These are phyloP conservation scores for Claviceps monticola DNA, from an alignment of 2,329 filamentous ascomycete genomes.

Conservation along the genomic window DNA sequence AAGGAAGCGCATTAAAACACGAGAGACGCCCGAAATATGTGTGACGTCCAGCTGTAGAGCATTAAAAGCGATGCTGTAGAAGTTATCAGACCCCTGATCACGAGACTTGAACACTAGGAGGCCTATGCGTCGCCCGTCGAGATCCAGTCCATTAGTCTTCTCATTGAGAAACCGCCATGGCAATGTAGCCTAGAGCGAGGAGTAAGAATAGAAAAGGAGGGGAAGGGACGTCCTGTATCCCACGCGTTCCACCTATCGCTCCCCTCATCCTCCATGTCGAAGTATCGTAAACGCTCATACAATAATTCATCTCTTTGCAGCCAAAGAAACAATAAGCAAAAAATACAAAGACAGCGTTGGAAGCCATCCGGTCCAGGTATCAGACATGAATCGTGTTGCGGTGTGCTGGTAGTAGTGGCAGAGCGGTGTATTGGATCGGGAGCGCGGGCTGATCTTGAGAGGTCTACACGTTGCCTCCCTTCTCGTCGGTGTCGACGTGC, in stretches of 20 bases:
- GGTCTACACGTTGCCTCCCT: slow-evolving; percentile 57
- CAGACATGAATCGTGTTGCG: slow-evolving; percentile 10
- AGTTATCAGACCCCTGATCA: background rate
- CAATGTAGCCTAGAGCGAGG: background rate
- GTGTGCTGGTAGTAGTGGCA: background rate
- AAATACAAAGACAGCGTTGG: slow-evolving; percentile 8
- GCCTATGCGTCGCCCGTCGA: background rate
- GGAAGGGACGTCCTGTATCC: background rate
- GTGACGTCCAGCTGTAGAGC: background rate
- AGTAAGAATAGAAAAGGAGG: background rate
- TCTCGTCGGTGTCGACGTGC: slow-evolving; percentile 96
- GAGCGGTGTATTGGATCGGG: background rate
- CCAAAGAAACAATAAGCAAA: slow-evolving; percentile 7
- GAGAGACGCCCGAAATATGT: background rate
- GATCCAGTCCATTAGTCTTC: background rate
- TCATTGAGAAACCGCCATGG: background rate
- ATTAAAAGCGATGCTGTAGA: background rate
- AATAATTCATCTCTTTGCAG: slow-evolving; percentile 8
- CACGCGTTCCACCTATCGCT: background rate
- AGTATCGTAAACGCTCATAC: slow-evolving; percentile 16
- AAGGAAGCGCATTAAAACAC: background rate
- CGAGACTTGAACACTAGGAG: background rate
- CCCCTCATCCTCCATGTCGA: background rate
- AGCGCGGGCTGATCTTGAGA: background rate
- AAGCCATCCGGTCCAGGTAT: slow-evolving; percentile 11